These are phyloP conservation scores for Byssothecium circinans DNA, from an alignment of 2,329 filamentous ascomycete species.

Conservation along the genomic window DNA sequence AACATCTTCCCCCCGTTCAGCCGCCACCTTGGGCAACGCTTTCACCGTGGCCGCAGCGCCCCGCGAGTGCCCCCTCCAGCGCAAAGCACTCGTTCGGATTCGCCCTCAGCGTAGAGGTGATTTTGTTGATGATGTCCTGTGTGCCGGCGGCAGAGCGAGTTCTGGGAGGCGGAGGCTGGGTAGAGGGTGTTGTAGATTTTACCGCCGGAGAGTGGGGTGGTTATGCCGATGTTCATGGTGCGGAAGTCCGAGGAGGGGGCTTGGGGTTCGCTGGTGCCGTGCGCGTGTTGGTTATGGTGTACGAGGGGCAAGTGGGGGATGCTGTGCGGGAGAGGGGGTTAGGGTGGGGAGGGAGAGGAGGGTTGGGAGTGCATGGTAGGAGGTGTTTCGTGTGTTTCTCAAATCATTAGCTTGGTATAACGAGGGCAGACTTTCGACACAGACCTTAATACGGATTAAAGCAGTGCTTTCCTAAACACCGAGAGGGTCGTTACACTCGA, in stretches of 20 bases:
- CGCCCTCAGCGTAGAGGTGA: slow-evolving; percentile 24
- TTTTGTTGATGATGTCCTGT: slow-evolving; percentile 38
- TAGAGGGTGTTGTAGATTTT: slow-evolving; percentile 43
- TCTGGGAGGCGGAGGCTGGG: slow-evolving; percentile 29
- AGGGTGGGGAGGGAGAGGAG: slow-evolving; percentile 12
- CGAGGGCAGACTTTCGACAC: no score
- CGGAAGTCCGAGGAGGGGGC: slow-evolving; percentile 27
- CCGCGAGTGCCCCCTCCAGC: slow-evolving; percentile 43
- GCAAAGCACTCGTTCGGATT: slow-evolving; percentile 40
- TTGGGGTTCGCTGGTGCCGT: slow-evolving; percentile 22
- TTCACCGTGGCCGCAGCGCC: slow-evolving; percentile 42
- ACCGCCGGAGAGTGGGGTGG: slow-evolving; percentile 30
- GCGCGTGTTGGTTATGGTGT: slow-evolving; percentile 30
- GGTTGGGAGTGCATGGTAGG: slow-evolving; percentile 1
- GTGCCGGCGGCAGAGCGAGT: slow-evolving; percentile 31
- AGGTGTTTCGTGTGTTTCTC: no score
- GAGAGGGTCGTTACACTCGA: no score
- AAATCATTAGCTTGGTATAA: no score
- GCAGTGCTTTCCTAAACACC: no score
- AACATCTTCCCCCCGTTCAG: slow-evolving; percentile 35
- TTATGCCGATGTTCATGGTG: slow-evolving; percentile 39
- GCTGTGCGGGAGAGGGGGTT: slow-evolving; percentile 10
- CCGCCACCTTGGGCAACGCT: slow-evolving; percentile 35
- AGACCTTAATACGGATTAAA: no score
- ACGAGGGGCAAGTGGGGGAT: slow-evolving; percentile 21